Percentiles rank a stretch among this genome's conserved stretches.
phyloP scores from a whole-genome alignment of 2,329 filamentous ascomycete genomes.

The Fusarium tuaranense region DNA sequence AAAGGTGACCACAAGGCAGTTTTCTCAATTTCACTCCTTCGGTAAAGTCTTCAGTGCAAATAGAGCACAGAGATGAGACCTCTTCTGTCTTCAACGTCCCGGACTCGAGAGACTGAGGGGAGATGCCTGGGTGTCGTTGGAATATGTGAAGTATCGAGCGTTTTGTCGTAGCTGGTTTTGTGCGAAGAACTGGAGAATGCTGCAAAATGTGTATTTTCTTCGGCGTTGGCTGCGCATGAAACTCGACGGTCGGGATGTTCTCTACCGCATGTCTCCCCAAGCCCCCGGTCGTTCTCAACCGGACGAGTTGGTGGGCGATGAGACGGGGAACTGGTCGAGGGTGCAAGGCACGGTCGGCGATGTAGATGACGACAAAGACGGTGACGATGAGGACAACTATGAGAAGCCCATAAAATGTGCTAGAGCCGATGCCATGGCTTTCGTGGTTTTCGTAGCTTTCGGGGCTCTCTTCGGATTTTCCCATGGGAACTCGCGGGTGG shows the following conservation, averaged over 20 bases:
- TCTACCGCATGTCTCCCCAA: conserved; percentile 11
- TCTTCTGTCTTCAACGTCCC: background rate
- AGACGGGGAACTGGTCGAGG: background rate
- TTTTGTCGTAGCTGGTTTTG: background rate
- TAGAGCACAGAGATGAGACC: background rate
- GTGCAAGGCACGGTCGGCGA: background rate
- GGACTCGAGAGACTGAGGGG: background rate
- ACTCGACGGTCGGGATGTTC: conserved; percentile 16
- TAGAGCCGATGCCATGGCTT: background rate
- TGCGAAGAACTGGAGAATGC: background rate
- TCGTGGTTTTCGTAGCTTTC: background rate
- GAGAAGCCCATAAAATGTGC: background rate
- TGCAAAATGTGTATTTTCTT: background rate
- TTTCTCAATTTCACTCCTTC: background rate
- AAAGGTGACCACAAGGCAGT: conserved; percentile 28
- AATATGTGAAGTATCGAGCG: background rate
- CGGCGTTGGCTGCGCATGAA: background rate
- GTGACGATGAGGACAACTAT: background rate
- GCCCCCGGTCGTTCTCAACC: background rate
- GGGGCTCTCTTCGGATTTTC: background rate
- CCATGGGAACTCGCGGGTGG: background rate
- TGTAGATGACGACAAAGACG: conserved; percentile 5
- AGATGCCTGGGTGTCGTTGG: background rate
- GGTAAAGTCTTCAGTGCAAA: conserved; percentile 26
- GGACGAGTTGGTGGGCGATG: background rate